Evolutionary conservation across 805 yeast species (phyloP).

Genomic region (Yamadazyma tumulicola): DNA sequence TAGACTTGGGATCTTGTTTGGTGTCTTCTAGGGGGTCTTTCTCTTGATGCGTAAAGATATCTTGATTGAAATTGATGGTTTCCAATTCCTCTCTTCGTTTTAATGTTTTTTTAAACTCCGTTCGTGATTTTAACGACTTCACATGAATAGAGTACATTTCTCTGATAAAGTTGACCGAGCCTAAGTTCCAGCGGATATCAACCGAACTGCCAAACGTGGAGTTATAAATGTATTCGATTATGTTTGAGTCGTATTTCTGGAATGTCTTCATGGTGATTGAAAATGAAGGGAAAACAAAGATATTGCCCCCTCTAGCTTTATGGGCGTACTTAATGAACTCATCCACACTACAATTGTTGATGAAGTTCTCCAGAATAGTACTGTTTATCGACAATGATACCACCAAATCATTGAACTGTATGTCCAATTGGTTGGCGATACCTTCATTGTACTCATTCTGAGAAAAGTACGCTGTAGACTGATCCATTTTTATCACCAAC

Average conservation of each 20-base stretch:
- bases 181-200: constrained; percentile 90
- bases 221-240: constrained; percentile 63
- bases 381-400: constrained; percentile 65
- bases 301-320: constrained; percentile 72
- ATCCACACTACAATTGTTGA: constrained; percentile 44
- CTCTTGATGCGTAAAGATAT: constrained; percentile 6
- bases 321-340: constrained; percentile 55
- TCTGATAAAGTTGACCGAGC: constrained; percentile 82
- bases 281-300: constrained; percentile 76
- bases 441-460: constrained; percentile 44
- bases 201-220: constrained; percentile 86
- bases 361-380: constrained; percentile 48
- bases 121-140: constrained; percentile 63
- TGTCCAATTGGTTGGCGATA: constrained; percentile 53
- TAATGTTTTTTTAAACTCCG: constrained; percentile 31
- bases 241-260: constrained; percentile 49
- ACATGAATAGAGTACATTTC: constrained; percentile 91
- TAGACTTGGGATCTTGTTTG: neutral
- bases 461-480: constrained; percentile 49
- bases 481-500: constrained; percentile 56
- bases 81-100: constrained; percentile 17
- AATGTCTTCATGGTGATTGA: constrained; percentile 71
- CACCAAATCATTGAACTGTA: constrained; percentile 58
- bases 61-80: constrained; percentile 14
- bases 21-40: neutral